These are phyloP conservation scores for Pistacia atlantica DNA, from an alignment of 345 rosid genomes.

Conservation along the genomic window DNA sequence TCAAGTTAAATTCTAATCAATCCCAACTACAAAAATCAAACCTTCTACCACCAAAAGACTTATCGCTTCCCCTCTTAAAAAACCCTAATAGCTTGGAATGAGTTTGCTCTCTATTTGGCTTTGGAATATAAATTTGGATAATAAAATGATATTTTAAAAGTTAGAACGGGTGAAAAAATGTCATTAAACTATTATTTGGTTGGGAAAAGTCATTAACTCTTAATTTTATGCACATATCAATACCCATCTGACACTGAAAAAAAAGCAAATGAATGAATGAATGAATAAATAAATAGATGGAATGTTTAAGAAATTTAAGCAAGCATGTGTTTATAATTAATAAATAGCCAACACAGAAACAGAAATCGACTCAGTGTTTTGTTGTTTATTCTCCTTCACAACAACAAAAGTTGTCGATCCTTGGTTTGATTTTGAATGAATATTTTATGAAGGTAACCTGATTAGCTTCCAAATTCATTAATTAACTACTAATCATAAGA, in stretches of 20 bases:
- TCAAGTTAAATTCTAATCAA: no score
- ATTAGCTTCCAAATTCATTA: neutral
- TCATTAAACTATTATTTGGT: no score
- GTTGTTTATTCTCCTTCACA: constrained; percentile 10
- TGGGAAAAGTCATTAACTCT: no score
- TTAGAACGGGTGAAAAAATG: no score
- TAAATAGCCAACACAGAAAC: neutral
- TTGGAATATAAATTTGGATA: no score
- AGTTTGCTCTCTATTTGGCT: no score
- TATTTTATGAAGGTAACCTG: neutral
- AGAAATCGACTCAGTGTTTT: neutral
- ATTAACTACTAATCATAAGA: neutral
- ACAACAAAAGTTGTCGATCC: neutral
- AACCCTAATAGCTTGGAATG: no score
- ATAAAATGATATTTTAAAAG: no score
- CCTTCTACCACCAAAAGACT: no score
- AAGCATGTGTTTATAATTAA: neutral
- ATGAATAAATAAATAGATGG: neutral
- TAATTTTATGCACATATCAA: neutral
- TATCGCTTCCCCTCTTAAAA: no score
- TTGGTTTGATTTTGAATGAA: no score
- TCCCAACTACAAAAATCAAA: no score
- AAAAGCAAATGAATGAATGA: neutral
- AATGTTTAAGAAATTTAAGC: neutral
- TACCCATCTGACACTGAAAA: neutral